Percentiles rank a stretch among this genome's conserved stretches.
These are phyloP conservation scores for Leccinum longicurvipes DNA, from an alignment of 768 basidiomycete species.

Conservation along the genomic window DNA sequence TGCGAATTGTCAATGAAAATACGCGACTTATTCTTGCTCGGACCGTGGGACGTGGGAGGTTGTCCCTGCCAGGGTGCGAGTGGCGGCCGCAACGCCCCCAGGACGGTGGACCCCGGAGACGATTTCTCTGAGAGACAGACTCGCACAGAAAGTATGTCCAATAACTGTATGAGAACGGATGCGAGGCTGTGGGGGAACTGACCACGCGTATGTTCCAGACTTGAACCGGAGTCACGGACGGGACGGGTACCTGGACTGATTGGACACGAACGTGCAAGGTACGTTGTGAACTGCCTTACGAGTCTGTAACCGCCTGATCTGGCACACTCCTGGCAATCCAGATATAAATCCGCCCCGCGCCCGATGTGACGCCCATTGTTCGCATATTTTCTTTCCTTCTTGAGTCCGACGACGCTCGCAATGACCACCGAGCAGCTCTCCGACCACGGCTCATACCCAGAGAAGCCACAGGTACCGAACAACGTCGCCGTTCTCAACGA, in stretches of 20 bases:
- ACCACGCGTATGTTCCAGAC: background rate
- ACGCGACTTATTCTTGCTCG: background rate
- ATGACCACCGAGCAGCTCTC: slow-evolving; percentile 31
- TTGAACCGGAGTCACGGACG: background rate
- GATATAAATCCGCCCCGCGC: slow-evolving; percentile 9
- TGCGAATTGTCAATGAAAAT: background rate
- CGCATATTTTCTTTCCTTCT: background rate
- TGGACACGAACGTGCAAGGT: slow-evolving; percentile 31
- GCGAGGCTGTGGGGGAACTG: background rate
- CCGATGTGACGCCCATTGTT: background rate
- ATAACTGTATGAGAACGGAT: background rate
- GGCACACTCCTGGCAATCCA: background rate
- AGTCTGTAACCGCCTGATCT: too few relatives aligned
- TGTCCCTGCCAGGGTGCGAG: too few relatives aligned
- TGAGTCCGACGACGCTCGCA: background rate
- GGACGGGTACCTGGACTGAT: slow-evolving; percentile 5
- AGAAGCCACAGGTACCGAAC: slow-evolving; percentile 18
- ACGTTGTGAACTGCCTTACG: slow-evolving; percentile 7
- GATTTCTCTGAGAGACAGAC: background rate
- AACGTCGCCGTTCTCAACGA: slow-evolving; percentile 52
- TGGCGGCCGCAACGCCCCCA: background rate
- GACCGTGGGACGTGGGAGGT: background rate
- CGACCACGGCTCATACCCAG: slow-evolving; percentile 29
- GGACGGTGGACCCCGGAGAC: too few relatives aligned
- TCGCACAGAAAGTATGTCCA: background rate